A percentile compares a stretch with the other conserved stretches of the same genome.
Conservation (phyloP, 2,329 filamentous ascomycete genomes). For the Cytospora chrysosperma region DNA sequence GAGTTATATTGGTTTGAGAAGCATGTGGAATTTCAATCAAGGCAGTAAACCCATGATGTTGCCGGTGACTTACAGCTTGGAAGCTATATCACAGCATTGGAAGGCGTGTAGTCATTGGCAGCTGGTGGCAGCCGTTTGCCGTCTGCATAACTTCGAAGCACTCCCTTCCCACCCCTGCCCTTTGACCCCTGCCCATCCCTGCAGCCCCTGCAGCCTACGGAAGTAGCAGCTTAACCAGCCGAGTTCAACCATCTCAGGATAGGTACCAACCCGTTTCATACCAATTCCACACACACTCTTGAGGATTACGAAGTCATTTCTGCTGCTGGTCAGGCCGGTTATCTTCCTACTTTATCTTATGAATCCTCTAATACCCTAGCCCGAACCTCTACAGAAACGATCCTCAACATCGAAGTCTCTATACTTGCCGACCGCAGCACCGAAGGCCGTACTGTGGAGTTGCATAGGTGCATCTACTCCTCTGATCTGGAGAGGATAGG, state of each 20-base stretch:
- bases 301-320: background rate
- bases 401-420: background rate
- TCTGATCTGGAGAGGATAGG: background rate
- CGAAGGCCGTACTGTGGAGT: background rate
- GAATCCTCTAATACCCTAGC: background rate
- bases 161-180: background rate
- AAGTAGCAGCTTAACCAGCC: background rate
- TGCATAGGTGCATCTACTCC: background rate
- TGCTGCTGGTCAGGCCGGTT: background rate
- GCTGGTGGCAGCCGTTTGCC: background rate
- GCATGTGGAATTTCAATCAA: no score
- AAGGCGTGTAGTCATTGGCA: background rate
- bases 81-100: no score
- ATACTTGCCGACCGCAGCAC: background rate
- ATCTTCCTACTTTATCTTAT: background rate
- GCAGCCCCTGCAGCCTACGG: background rate
- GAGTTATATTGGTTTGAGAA: background rate
- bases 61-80: background rate
- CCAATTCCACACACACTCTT: background rate
- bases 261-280: background rate
- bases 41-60: background rate
- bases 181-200: background rate
- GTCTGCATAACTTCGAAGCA: background rate
- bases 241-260: background rate
- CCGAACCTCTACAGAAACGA: background rate